These are phyloP conservation scores for Saksenaea vasiformis DNA, from an alignment of 371 early-diverging fungal genomes.

Conservation along the genomic window DNA sequence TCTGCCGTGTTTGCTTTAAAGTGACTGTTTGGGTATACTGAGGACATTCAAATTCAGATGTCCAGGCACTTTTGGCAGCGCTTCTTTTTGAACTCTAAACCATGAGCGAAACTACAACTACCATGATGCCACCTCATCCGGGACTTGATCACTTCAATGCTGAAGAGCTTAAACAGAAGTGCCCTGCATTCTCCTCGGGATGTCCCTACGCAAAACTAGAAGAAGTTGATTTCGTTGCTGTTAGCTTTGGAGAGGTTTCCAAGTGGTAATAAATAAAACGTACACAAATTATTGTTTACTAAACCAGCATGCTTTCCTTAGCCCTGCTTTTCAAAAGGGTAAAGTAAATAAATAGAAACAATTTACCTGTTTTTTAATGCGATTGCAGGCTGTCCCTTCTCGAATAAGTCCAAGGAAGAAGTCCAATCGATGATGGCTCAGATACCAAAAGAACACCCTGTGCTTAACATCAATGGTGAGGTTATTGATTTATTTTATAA, in stretches of 20 bases:
- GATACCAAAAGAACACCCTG: conserved; percentile 47
- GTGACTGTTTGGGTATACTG: too few relatives aligned
- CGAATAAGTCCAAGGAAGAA: conserved; percentile 41
- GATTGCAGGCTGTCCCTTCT: conserved; percentile 48
- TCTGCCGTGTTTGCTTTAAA: too few relatives aligned
- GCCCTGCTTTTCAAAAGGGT: conserved; percentile 54
- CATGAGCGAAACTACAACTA: conserved; percentile 3
- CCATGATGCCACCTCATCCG: conserved; percentile 37
- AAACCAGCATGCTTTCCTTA: conserved; percentile 7
- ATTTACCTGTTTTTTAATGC: neutral
- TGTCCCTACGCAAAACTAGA: conserved; percentile 50
- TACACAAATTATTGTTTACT: neutral
- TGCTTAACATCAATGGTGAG: conserved; percentile 37
- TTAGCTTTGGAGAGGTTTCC: conserved; percentile 37
- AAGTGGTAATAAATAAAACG: conserved; percentile 33
- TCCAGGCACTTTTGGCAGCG: neutral
- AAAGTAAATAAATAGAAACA: conserved; percentile 3
- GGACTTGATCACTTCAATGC: conserved; percentile 40
- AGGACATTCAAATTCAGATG: neutral
- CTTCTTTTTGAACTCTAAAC: neutral
- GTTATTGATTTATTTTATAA: neutral
- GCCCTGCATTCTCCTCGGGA: conserved; percentile 51
- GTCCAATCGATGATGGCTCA: conserved; percentile 28
- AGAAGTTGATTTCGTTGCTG: conserved; percentile 32
- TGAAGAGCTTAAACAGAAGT: conserved; percentile 43